Percentiles rank a stretch among this genome's conserved stretches.
phyloP scores from a whole-genome alignment of 2,329 filamentous ascomycete genomes.

The Botrytis deweyae region DNA sequence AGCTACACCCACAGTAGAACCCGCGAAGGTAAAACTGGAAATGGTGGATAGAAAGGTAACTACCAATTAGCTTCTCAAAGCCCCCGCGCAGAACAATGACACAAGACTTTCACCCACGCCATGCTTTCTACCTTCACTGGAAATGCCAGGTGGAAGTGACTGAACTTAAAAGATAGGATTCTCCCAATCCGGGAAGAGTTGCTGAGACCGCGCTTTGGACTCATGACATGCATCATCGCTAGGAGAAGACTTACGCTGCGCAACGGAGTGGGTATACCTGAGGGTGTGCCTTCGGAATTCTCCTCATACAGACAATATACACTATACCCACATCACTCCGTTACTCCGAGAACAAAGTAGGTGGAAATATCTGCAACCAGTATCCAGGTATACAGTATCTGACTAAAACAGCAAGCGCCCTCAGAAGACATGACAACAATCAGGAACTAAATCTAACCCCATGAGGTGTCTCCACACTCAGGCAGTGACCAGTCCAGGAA shows the following conservation, averaged over 20 bases:
- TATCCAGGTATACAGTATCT: slow-evolving; percentile 2
- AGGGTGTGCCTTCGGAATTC: slow-evolving; percentile 16
- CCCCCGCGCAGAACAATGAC: slow-evolving; percentile 15
- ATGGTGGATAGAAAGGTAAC: slow-evolving; percentile 16
- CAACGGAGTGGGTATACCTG: slow-evolving; percentile 12
- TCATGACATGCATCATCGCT: slow-evolving; percentile 1
- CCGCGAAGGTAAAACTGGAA: not conserved
- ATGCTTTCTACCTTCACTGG: slow-evolving; percentile 5
- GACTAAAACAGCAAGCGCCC: not conserved
- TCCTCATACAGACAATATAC: slow-evolving; percentile 18
- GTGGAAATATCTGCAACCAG: slow-evolving; percentile 6
- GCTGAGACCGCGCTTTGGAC: slow-evolving; percentile 6
- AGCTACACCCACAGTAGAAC: slow-evolving; percentile 3
- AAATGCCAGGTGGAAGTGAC: slow-evolving; percentile 11
- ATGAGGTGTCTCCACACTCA: slow-evolving; percentile 6
- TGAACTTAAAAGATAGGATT: slow-evolving; percentile 2
- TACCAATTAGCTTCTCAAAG: slow-evolving; percentile 14
- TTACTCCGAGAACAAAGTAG: slow-evolving; percentile 13
- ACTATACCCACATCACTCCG: slow-evolving; percentile 11
- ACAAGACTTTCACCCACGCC: slow-evolving; percentile 6
- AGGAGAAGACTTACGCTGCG: slow-evolving; percentile 17
- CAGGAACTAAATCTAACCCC: slow-evolving; percentile 4
- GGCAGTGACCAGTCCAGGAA: not conserved
- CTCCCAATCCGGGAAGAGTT: slow-evolving; percentile 13
- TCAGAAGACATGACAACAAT: not conserved